phyloP scores from a whole-genome alignment of 2,329 filamentous ascomycete genomes.

The Diaporthe ampelina region DNA sequence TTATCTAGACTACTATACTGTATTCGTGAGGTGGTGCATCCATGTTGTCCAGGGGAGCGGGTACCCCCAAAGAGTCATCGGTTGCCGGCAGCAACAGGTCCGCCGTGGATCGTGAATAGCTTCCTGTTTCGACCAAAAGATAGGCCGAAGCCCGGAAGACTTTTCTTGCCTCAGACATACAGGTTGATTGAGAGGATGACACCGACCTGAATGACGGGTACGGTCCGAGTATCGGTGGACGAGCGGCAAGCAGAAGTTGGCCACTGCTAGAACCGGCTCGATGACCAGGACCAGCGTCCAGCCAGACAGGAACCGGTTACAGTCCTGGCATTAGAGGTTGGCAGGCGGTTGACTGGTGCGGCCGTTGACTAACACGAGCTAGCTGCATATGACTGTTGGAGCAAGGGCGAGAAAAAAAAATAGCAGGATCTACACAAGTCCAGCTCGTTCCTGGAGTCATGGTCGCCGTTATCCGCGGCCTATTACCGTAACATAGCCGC shows the following conservation, averaged over 20 bases:
- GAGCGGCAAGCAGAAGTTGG: constrained; percentile 15
- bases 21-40: constrained; percentile 2
- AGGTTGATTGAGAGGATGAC: not conserved
- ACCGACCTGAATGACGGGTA: not conserved
- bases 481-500: constrained; percentile 23
- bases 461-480: constrained; percentile 9
- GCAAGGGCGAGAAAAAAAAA: not conserved
- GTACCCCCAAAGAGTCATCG: constrained; percentile 11
- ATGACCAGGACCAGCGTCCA: constrained; percentile 10
- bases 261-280: not conserved
- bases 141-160: not conserved
- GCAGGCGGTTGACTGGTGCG: not conserved
- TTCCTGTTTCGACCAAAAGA: constrained; percentile 11
- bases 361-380: constrained; percentile 2
- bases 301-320: not conserved
- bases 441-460: not conserved
- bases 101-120: constrained; percentile 8
- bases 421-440: constrained; percentile 7
- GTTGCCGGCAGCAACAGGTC: constrained; percentile 11
- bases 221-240: constrained; percentile 38
- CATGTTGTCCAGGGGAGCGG: too few relatives aligned
- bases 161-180: not conserved
- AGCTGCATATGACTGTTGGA: not conserved
- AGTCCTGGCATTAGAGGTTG: constrained; percentile 8
- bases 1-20: constrained; percentile 32